Evolutionary conservation across 768 basidiomycete species (phyloP), one percentile per base, ranked within the genome.

Genomic region (Multifurca ochricompacta): DNA sequence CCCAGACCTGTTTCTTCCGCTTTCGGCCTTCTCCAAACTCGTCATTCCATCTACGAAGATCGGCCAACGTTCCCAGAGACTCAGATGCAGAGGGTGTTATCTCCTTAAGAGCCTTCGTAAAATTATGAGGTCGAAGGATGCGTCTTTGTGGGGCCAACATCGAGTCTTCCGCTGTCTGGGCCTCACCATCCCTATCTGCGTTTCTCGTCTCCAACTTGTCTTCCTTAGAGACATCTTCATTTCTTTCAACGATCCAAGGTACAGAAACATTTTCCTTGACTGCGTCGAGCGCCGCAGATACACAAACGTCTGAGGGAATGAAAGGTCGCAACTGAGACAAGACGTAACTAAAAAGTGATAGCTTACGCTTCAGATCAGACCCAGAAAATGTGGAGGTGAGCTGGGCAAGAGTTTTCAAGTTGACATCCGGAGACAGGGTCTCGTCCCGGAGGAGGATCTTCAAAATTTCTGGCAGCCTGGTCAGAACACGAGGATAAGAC

Each of bases 41-140:
- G 43, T 93, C 87, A 57, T 95, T 93, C 91, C 91, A 94, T 70
- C 85, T 87, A 40, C 85, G 78, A 40, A 92, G 71, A 53, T 87
- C 86, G 1, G 82, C 71, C 31, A 91, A 78, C 45, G 79, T 86
- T 44, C 87, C 87, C 3, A 88, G 70, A 11, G 80, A 74, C 68
- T 95, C 93, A 3, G 91, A 92, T 5, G 83, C 85, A 0, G 91
- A 93, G 11, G 93, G 90, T 2, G 87, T 85, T 59, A 95, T 93
- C 69, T 97, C 92, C 60, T 79, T 83, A 54, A 96, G 73, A 0
- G 94, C 93, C 64, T 87, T 84, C 19, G 73, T 74, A 65, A 97
- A 96, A 64, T 97, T 87, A 52, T 73, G 78, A 53, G 71, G 67
- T 48, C 69, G 67, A 11, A 88, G 72, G 36, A 71, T 64, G 27